phyloP scores from a whole-genome alignment of 208 protist genomes.

The Phytomonas sp. region DNA sequence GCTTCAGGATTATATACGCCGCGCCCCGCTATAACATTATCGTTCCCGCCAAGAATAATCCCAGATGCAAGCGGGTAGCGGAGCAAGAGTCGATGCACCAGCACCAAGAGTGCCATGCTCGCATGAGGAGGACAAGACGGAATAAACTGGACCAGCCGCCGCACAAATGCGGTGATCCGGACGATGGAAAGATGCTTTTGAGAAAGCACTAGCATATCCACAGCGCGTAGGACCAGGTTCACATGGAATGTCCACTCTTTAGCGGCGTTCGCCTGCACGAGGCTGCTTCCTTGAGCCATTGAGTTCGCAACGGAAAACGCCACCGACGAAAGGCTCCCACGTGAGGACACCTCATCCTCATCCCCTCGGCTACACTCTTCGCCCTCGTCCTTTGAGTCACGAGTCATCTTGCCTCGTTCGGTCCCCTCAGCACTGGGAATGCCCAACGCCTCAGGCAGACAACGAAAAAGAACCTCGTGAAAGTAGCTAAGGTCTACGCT shows the following conservation, averaged over 20 bases:
- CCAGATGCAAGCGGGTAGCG: conserved; percentile 74
- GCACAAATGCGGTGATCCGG: conserved; percentile 82
- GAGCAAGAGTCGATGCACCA: conserved; percentile 74
- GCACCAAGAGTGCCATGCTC: conserved; percentile 64
- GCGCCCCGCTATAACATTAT: conserved; percentile 81
- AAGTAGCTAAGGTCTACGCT: conserved; percentile 90
- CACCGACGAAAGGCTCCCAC: conserved; percentile 82
- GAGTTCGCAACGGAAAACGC: conserved; percentile 89
- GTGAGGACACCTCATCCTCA: conserved; percentile 51
- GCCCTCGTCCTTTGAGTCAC: conserved; percentile 19
- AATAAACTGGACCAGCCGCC: conserved; percentile 59
- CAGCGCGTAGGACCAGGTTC: conserved; percentile 75
- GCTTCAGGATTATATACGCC: conserved; percentile 82
- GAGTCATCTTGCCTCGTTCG: conserved; percentile 51
- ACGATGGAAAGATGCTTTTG: conserved; percentile 83
- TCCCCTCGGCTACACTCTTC: conserved; percentile 26
- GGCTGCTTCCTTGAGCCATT: conserved; percentile 63
- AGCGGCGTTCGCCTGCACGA: conserved; percentile 75
- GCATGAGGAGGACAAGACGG: conserved; percentile 77
- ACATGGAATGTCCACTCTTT: conserved; percentile 87
- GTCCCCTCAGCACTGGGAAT: conserved; percentile 51
- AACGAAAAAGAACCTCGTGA: conserved; percentile 85
- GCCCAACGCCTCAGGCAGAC: conserved; percentile 67
- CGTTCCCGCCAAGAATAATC: conserved; percentile 81
- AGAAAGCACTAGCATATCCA: conserved; percentile 85